These are phyloP conservation scores for Gnomoniopsis sp. DNA, from an alignment of 2,329 filamentous ascomycete species.

Conservation along the genomic window DNA sequence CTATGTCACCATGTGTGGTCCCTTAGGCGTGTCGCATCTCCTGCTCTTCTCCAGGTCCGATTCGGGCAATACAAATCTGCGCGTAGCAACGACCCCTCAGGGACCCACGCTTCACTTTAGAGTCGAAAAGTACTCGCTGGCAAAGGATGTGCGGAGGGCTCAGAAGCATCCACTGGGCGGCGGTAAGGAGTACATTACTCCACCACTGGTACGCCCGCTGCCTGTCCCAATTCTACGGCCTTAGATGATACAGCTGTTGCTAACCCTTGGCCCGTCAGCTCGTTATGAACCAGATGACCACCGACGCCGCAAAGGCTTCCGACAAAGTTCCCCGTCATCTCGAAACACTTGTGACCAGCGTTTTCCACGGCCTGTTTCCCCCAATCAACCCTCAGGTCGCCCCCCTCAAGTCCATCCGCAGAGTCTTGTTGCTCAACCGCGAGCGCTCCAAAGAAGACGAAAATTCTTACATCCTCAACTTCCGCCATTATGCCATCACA, in stretches of 20 bases:
- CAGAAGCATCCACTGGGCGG: slow-evolving; percentile 79
- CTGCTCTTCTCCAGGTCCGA: slow-evolving; percentile 89
- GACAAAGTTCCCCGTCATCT: slow-evolving; percentile 87
- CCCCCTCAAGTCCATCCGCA: slow-evolving; percentile 85
- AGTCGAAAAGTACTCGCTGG: slow-evolving; percentile 90
- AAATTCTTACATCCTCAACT: slow-evolving; percentile 76
- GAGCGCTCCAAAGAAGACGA: slow-evolving; percentile 54
- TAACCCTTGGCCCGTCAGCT: slow-evolving; percentile 48
- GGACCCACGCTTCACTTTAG: slow-evolving; percentile 93
- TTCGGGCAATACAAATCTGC: slow-evolving; percentile 87
- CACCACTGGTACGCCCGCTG: slow-evolving; percentile 74
- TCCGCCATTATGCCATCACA: slow-evolving; percentile 93
- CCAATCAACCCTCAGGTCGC: slow-evolving; percentile 91
- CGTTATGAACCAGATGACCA: slow-evolving; percentile 97
- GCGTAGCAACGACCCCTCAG: slow-evolving; percentile 80
- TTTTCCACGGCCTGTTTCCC: slow-evolving; percentile 95
- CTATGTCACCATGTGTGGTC: slow-evolving; percentile 93
- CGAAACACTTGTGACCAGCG: slow-evolving; percentile 85
- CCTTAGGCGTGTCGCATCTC: slow-evolving; percentile 87
- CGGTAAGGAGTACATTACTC: slow-evolving; percentile 79
- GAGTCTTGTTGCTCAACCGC: slow-evolving; percentile 86
- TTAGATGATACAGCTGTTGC: not conserved
- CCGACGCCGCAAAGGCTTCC: slow-evolving; percentile 55
- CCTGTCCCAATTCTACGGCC: too few relatives aligned
- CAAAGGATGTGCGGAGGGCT: slow-evolving; percentile 82